Conservation (phyloP, 257 asterid genomes). For the Ligustrum vulgare region DNA sequence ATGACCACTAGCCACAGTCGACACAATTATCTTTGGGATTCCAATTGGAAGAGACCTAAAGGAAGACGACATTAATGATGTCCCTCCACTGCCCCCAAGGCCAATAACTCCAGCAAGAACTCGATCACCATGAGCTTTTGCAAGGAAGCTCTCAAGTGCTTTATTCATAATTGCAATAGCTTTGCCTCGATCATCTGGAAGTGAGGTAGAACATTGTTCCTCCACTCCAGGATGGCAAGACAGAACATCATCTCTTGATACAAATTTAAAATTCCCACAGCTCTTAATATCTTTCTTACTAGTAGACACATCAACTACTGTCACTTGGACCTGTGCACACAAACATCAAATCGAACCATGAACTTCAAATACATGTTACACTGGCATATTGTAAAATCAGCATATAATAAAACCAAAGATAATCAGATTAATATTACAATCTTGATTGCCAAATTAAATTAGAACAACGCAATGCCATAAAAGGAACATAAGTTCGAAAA, state of each 20-base stretch:
- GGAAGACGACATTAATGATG: constrained; percentile 80
- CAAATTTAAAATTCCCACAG: constrained; percentile 63
- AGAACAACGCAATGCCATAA: neutral
- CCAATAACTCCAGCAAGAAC: constrained; percentile 79
- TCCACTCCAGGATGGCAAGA: constrained; percentile 41
- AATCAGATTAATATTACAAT: neutral
- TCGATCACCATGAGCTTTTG: constrained; percentile 39
- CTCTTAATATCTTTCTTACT: constrained; percentile 39
- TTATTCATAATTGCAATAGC: constrained; percentile 67
- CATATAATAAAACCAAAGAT: neutral
- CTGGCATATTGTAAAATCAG: neutral
- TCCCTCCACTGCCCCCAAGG: constrained; percentile 97
- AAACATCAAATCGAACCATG: neutral
- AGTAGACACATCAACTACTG: constrained; percentile 79
- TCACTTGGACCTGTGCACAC: constrained; percentile 58
- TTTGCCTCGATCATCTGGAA: constrained; percentile 80
- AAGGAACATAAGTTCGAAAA: neutral
- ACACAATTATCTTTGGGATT: constrained; percentile 72
- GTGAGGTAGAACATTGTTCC: constrained; percentile 32
- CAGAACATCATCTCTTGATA: constrained; percentile 67
- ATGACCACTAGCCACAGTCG: constrained; percentile 94
- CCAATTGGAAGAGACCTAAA: constrained; percentile 88
- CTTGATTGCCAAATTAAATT: neutral
- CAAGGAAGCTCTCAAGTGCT: constrained; percentile 57
- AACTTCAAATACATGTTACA: neutral